Evolutionary conservation across 352 stramenopile genomes (phyloP).

Genomic region (Phytophthora pisi): DNA sequence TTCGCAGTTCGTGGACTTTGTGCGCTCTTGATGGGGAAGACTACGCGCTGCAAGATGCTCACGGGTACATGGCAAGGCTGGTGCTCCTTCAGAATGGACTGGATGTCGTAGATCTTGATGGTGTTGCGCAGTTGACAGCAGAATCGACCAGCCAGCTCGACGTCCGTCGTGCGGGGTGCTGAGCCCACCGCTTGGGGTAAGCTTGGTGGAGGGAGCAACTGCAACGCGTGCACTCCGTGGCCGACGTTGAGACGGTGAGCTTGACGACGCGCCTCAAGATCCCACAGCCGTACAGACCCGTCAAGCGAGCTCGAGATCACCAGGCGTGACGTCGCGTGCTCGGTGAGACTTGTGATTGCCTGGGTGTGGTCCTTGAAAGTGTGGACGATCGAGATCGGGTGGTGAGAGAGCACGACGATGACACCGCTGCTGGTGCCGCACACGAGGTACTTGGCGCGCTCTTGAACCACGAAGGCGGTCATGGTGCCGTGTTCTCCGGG

Average conservation of each 20-base stretch:
- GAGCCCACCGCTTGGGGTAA: conserved; percentile 1
- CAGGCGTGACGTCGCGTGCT: conserved; percentile 56
- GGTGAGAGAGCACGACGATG: conserved; percentile 62
- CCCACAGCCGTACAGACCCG: conserved; percentile 68
- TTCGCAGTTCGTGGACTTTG: not conserved
- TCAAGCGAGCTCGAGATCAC: conserved; percentile 79
- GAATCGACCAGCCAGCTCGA: conserved; percentile 53
- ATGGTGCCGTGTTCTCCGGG: conserved; percentile 60
- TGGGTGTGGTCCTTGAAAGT: conserved; percentile 78
- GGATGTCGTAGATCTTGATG: conserved; percentile 64
- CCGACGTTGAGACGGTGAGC: conserved; percentile 67
- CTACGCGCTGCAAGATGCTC: conserved; percentile 57
- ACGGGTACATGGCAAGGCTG: conserved; percentile 60
- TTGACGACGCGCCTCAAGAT: conserved; percentile 66
- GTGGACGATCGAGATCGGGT: conserved; percentile 62
- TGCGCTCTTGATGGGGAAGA: conserved; percentile 27
- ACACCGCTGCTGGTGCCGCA: conserved; percentile 61
- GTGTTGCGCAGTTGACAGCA: conserved; percentile 63
- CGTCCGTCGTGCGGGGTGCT: not conserved
- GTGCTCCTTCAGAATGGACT: conserved; percentile 76
- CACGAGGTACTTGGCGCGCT: conserved; percentile 71
- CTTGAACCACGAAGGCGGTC: conserved; percentile 67
- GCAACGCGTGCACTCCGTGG: conserved; percentile 48
- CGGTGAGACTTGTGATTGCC: conserved; percentile 54
- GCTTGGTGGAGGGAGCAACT: conserved; percentile 40